Evolutionary conservation across 169 alveolate species (phyloP).

Genomic region (Eimeria mitis): DNA sequence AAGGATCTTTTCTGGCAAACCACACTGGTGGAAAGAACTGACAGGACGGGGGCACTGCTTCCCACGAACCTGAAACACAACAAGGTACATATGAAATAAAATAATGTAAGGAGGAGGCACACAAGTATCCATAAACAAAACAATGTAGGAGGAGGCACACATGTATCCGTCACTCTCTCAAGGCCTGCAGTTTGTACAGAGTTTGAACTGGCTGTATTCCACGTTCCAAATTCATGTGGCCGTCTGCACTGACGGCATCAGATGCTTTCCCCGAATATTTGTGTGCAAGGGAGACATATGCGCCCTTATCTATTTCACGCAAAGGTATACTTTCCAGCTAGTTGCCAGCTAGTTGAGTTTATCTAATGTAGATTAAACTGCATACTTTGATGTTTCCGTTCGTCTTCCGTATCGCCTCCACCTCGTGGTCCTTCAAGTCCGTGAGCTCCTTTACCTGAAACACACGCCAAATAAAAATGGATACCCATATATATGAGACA

Average conservation of each 20-base stretch:
- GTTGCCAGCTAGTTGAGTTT: neutral
- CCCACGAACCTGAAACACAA: slow-evolving; percentile 89
- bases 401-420: slow-evolving; percentile 93
- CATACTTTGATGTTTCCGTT: slow-evolving; percentile 93
- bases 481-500: neutral
- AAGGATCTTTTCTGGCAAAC: slow-evolving; percentile 96
- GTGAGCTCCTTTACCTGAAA: slow-evolving; percentile 88
- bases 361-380: neutral
- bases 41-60: slow-evolving; percentile 97
- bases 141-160: neutral
- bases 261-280: neutral
- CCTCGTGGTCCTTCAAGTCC: slow-evolving; percentile 93
- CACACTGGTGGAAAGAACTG: slow-evolving; percentile 98
- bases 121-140: too few relatives aligned
- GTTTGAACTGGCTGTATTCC: neutral
- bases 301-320: neutral
- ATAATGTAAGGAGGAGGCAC: neutral
- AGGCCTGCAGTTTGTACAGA: neutral
- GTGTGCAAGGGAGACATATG: neutral
- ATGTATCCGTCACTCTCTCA: neutral
- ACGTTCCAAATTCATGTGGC: neutral
- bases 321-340: neutral
- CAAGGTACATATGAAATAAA: neutral
- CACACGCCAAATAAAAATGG: neutral
- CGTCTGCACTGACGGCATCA: neutral